These are phyloP conservation scores for Aspergillus quadricinctus DNA, from an alignment of 2,329 filamentous ascomycete species.

Conservation along the genomic window DNA sequence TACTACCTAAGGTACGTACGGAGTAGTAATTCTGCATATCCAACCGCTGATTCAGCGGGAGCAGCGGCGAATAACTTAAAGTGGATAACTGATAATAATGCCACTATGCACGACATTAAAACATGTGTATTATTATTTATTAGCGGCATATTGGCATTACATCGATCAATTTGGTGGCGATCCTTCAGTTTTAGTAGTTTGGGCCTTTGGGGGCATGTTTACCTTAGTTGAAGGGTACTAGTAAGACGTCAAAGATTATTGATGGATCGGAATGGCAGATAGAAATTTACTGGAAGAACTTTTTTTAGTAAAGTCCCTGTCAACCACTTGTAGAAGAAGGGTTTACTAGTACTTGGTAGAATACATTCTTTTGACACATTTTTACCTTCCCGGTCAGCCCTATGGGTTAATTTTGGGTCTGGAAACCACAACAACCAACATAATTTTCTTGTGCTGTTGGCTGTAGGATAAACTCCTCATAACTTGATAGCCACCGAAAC, in stretches of 20 bases:
- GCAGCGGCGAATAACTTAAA: neutral
- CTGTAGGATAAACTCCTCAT: neutral
- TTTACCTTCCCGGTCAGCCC: neutral
- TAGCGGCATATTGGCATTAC: neutral
- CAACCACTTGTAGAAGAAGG: neutral
- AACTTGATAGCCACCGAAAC: neutral
- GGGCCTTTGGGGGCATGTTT: no score
- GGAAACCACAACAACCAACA: neutral
- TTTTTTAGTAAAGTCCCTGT: no score
- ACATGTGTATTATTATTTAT: no score
- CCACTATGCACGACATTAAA: neutral
- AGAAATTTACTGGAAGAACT: neutral
- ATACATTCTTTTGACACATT: neutral
- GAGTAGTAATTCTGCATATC: no score
- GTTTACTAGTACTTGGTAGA: neutral
- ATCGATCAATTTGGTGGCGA: neutral
- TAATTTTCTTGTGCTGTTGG: neutral
- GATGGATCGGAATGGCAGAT: neutral
- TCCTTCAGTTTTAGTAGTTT: neutral
- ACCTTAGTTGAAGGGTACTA: neutral
- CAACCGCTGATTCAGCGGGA: neutral
- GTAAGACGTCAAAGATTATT: neutral
- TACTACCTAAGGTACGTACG: no score
- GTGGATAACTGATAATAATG: neutral
- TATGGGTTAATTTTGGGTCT: neutral